Conservation (phyloP, 2,329 filamentous ascomycete genomes). For the Fusarium scirpi region DNA sequence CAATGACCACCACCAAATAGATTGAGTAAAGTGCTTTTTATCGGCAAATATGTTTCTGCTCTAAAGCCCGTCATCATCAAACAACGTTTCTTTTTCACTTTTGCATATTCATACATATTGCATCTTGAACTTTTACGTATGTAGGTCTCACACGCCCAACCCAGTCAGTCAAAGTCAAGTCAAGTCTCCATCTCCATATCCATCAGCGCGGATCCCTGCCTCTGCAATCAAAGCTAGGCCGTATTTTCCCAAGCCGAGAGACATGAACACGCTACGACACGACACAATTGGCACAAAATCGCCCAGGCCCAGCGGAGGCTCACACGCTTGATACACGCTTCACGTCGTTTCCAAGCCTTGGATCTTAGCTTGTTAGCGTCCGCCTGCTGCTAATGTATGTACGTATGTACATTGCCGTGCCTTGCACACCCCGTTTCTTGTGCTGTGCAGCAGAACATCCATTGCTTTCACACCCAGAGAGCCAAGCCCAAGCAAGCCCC, state of each 20-base stretch:
- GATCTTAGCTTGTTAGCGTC: slow-evolving; percentile 7
- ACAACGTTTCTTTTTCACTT: slow-evolving; percentile 9
- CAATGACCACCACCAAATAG: not conserved
- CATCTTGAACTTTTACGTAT: slow-evolving; percentile 15
- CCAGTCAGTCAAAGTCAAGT: not conserved
- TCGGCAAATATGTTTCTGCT: slow-evolving; percentile 14
- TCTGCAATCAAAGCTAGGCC: slow-evolving; percentile 30
- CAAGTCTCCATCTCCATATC: slow-evolving; percentile 19
- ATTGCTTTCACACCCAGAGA: slow-evolving; percentile 34
- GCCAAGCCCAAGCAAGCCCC: not conserved
- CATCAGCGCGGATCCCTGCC: slow-evolving; percentile 44
- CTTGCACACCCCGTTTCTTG: slow-evolving; percentile 43
- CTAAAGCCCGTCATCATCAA: slow-evolving; percentile 27
- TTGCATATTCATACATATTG: slow-evolving; percentile 7
- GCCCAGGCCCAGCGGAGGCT: slow-evolving; percentile 31
- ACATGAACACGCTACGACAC: slow-evolving; percentile 49
- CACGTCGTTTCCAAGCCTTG: slow-evolving; percentile 36
- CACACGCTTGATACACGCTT: slow-evolving; percentile 41
- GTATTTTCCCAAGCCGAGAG: slow-evolving; percentile 44
- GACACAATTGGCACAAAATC: slow-evolving; percentile 47
- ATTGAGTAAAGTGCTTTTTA: slow-evolving; percentile 7
- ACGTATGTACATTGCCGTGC: slow-evolving; percentile 12
- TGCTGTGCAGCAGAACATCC: slow-evolving; percentile 13
- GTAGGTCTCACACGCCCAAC: slow-evolving; percentile 37
- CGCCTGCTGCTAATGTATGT: not conserved